Percentiles rank a stretch among this genome's conserved stretches.
These are phyloP conservation scores for Gossypium turneri DNA, from an alignment of 345 rosid genomes.

Conservation along the genomic window DNA sequence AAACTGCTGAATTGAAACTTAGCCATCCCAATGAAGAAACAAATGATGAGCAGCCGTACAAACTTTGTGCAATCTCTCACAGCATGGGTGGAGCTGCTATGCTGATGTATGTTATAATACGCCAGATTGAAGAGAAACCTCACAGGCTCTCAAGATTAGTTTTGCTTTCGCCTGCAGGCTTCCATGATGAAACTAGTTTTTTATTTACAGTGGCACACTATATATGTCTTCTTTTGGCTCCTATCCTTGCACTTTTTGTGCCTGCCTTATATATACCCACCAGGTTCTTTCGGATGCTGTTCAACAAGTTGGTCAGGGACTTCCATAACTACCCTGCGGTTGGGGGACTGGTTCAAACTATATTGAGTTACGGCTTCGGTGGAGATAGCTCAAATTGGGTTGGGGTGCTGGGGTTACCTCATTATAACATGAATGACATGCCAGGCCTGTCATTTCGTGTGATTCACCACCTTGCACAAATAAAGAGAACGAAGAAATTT, in stretches of 20 bases:
- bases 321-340: slow-evolving; percentile 91
- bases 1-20: slow-evolving; percentile 71
- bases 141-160: slow-evolving; percentile 82
- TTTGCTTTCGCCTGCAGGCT: slow-evolving; percentile 89
- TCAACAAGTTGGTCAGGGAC: slow-evolving; percentile 93
- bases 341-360: slow-evolving; percentile 91
- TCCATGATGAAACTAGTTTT: slow-evolving; percentile 71
- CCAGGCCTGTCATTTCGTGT: slow-evolving; percentile 84
- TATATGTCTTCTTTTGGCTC: slow-evolving; percentile 51
- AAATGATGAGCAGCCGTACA: slow-evolving; percentile 59
- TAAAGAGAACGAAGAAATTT: slow-evolving; percentile 64
- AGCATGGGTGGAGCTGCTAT: slow-evolving; percentile 97
- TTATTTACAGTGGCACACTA: slow-evolving; percentile 59
- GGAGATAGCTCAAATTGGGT: slow-evolving; percentile 99
- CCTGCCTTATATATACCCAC: slow-evolving; percentile 95
- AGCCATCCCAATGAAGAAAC: slow-evolving; percentile 63
- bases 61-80: slow-evolving; percentile 86
- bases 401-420: slow-evolving; percentile 86
- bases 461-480: slow-evolving; percentile 82
- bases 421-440: slow-evolving; percentile 98
- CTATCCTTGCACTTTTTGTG: slow-evolving; percentile 49
- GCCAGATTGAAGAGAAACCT: slow-evolving; percentile 61
- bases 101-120: slow-evolving; percentile 67
- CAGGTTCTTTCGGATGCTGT: slow-evolving; percentile 87
- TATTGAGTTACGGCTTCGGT: slow-evolving; percentile 78